Base-by-base conservation (phyloP, 768 basidiomycete species). In the Lyophyllum decastes region DNA sequence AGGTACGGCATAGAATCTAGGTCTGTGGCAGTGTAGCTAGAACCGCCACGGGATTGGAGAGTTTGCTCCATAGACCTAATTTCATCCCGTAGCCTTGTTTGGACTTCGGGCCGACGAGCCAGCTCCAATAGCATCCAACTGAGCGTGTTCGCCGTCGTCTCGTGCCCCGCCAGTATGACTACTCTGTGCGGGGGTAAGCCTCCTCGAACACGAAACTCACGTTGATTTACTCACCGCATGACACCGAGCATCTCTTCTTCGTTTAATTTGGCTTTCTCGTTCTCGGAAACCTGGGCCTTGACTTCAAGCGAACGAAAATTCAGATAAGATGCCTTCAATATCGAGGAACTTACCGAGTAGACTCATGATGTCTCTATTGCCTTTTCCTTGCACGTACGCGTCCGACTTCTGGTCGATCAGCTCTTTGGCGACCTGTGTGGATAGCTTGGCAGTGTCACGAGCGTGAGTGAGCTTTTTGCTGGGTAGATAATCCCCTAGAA, bases 71-170 rank as follows among this genome's bases (percentile, higher is more conserved):
- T 73, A 24, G 80, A 68, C 64, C 70, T 69, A 40, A 88, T 79
- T 72, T 92, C 91, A 0, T 72, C 66, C 17, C 92, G 82, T 35
- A 93, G 80, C 55, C 75, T 78, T 2, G 71, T 73, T 70, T 94
- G 90, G 6, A 85, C 69, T 8, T 82, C 73, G 0, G 82, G 83
- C 60, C 85, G 73, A 30, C 76, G 79, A 10, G 86, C 79, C 27
- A 94, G 76, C 59, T 87, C 84, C 52, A 87, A 75, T 12, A 91
- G 69, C 6, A 80, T 77, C 85, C 87, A 92, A 52, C 75, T 76
- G 45, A 88, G 60, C 0, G 81, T 77, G 57, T 78, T 83, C 0
- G 87, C 78, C 11, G 83, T 85, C 9, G 85, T 86, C 65, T 88
- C 87, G 63, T 88, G 81, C 1, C 82, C 84, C 5, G 82, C 81